phyloP scores from a whole-genome alignment of 2,329 filamentous ascomycete genomes.

The Clonostachys chloroleuca region DNA sequence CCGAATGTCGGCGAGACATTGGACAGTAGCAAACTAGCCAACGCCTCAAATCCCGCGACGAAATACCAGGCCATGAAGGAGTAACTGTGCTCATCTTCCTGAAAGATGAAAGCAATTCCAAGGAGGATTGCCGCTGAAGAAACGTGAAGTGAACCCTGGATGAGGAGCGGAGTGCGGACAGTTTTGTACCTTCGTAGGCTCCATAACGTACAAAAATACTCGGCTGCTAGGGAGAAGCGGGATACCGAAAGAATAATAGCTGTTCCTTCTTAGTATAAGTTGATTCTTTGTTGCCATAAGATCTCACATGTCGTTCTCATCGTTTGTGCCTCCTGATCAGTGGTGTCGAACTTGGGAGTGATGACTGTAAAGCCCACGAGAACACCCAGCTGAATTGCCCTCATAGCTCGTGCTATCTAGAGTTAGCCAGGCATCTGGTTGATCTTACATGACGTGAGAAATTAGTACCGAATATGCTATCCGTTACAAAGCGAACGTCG shows the following conservation, averaged over 20 bases:
- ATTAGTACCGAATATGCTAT: conserved; percentile 50
- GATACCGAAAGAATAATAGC: conserved; percentile 45
- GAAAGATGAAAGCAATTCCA: conserved; percentile 33
- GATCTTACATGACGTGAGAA: too few relatives aligned
- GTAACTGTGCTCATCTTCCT: conserved; percentile 17
- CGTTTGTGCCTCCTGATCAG: conserved; percentile 26
- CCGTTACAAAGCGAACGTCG: conserved; percentile 61
- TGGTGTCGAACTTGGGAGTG: conserved; percentile 38
- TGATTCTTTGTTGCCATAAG: conserved; percentile 2
- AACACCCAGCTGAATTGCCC: conserved; percentile 56
- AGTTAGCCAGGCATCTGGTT: not conserved
- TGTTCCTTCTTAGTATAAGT: conserved; percentile 3
- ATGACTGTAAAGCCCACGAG: conserved; percentile 63
- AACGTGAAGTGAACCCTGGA: conserved; percentile 28
- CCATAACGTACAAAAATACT: conserved; percentile 44
- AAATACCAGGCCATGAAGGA: conserved; percentile 45
- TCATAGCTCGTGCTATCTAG: conserved; percentile 41
- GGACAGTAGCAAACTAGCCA: conserved; percentile 48
- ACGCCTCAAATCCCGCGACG: conserved; percentile 46
- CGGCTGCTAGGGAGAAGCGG: conserved; percentile 43
- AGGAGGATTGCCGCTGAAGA: conserved; percentile 30
- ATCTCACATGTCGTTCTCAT: conserved; percentile 32
- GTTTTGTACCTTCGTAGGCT: conserved; percentile 34
- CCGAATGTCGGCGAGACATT: conserved; percentile 50
- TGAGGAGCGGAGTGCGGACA: conserved; percentile 23